Base-by-base conservation (phyloP, 176 grass and related monocot genomes). In the Eleusine coracana region DNA sequence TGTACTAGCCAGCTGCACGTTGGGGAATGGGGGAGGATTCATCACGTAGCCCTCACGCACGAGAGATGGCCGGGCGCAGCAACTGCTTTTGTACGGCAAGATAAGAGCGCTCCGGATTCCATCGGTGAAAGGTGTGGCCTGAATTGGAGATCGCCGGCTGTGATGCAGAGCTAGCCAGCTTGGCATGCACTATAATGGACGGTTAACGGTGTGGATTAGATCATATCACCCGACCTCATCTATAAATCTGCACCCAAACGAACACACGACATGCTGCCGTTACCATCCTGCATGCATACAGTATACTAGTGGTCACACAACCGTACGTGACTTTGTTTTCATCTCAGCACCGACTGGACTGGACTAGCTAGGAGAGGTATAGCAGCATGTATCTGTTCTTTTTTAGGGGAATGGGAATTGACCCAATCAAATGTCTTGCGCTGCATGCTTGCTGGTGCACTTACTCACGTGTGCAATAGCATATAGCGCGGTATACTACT, bases 21-120 rank as follows among this genome's bases (percentile, higher is more conserved):
- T 31, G 25, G 1, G 51, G 51, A 55, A 20, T 55, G 51, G 15
- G 56, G 23, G 60, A 12, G 60, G 21, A 62, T 23, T 13, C 60
- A 28, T 13, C 25, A 56, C 48, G 49, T 18, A 3, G 51, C 39
- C 31, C 50, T 56, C 71, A 50, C 72, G 31, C 50, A 56, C 50
- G 50, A 75, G 50, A 56, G 29, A 38, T 74, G 72, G 27, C 60
- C 60, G 60, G 10, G 25, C 23, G 60, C 12, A 14, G 27, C 25
- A 14, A 36, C 71, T 55, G 50, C 29, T 75, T 75, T 46, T 77
- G 58, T 46, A 52, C 54, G 52, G 73, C 73, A 60, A 52, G 20
- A 76, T 41, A 60, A n/a, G 36, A 76, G 14, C 21, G 60, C n/a
- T n/a, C 55, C 38, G 54, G 73, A 41, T 40, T 73, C 4, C 2